These are phyloP conservation scores for Cladosporium cucumerinum DNA, from an alignment of 2,329 filamentous ascomycete species.

Conservation along the genomic window DNA sequence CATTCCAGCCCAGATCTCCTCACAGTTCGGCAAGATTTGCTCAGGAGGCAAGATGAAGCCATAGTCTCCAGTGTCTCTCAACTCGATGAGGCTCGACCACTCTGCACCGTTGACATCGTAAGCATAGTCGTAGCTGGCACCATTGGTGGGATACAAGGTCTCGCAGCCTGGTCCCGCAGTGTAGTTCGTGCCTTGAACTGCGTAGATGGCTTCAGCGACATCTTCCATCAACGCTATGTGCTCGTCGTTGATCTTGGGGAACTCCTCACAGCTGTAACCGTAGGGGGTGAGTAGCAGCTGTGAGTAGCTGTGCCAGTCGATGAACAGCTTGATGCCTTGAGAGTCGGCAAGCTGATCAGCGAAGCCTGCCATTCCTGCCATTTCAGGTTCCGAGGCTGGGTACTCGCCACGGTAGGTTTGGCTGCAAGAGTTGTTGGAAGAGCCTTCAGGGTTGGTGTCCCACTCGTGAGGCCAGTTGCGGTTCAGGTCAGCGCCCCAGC, in stretches of 20 bases:
- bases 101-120: constrained; percentile 17
- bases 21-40: constrained; percentile 15
- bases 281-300: constrained; percentile 59
- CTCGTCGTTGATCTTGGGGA: constrained; percentile 44
- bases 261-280: constrained; percentile 57
- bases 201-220: constrained; percentile 52
- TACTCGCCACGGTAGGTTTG: constrained; percentile 43
- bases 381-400: constrained; percentile 50
- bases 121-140: constrained; percentile 18
- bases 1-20: constrained; percentile 30
- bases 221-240: constrained; percentile 51
- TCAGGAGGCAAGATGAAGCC: constrained; percentile 14
- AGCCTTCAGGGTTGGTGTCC: constrained; percentile 40
- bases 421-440: constrained; percentile 51
- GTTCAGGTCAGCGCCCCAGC: constrained; percentile 54
- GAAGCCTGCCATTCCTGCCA: constrained; percentile 21
- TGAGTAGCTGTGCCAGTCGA: constrained; percentile 63
- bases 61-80: constrained; percentile 8
- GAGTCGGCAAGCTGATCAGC: constrained; percentile 10
- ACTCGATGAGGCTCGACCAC: constrained; percentile 13
- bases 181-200: constrained; percentile 48
- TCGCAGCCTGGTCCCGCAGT: constrained; percentile 46
- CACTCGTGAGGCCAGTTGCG: constrained; percentile 55
- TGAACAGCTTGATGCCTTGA: constrained; percentile 52
- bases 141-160: constrained; percentile 12